Evolutionary conservation across 2,329 filamentous ascomycete genomes (phyloP).

Genomic region (Xylaria sp.): DNA sequence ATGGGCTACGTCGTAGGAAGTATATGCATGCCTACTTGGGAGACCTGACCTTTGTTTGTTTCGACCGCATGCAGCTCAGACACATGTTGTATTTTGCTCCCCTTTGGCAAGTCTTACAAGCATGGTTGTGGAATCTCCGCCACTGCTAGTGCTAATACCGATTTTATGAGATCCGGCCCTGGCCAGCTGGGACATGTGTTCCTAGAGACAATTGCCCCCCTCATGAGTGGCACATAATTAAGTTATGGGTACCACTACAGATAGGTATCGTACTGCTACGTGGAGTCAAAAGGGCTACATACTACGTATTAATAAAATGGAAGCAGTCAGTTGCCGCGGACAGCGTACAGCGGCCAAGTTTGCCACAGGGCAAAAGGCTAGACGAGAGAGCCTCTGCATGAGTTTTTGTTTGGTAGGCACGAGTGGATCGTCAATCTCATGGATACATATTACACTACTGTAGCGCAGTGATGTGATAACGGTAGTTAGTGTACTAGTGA

Average conservation of each 20-base stretch:
- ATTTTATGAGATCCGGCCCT: conserved; percentile 13
- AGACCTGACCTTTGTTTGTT: conserved; percentile 34
- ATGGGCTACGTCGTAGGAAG: conserved; percentile 12
- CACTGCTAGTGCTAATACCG: conserved; percentile 12
- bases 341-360: conserved; percentile 13
- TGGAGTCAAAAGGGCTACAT: conserved; percentile 10
- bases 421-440: conserved; percentile 22
- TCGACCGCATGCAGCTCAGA: conserved; percentile 30
- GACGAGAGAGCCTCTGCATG: conserved; percentile 17
- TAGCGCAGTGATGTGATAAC: conserved; percentile 6
- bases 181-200: conserved; percentile 6
- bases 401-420: neutral
- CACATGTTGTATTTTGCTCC: conserved; percentile 21
- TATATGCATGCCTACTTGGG: conserved; percentile 28
- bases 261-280: conserved; percentile 9
- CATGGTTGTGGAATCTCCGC: conserved; percentile 7
- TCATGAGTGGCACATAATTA: conserved; percentile 10
- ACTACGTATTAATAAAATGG: neutral
- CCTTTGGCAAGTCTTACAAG: conserved; percentile 23
- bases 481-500: neutral
- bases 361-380: neutral
- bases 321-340: conserved; percentile 6
- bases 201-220: conserved; percentile 2
- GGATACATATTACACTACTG: neutral
- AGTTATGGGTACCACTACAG: conserved; percentile 7